A percentile compares a stretch with the other conserved stretches of the same genome.
phyloP scores from a whole-genome alignment of 768 basidiomycete species.

The Lactifluus rugatus region DNA sequence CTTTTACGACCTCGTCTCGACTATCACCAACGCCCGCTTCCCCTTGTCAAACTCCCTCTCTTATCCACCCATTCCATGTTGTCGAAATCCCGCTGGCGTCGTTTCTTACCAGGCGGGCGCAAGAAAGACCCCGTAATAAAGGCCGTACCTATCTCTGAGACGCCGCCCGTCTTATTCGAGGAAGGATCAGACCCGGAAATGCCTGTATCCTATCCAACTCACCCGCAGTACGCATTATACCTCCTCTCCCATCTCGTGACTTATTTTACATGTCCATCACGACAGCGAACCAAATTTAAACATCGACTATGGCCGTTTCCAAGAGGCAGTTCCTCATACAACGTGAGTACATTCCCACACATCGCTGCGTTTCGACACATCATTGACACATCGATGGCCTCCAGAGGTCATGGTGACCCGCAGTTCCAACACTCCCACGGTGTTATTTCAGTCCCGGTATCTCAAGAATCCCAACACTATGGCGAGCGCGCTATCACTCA shows the following conservation, averaged over 20 bases:
- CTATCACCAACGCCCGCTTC: neutral
- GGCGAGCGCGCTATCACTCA: slow-evolving; percentile 16
- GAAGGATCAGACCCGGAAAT: slow-evolving; percentile 6
- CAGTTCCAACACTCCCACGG: neutral
- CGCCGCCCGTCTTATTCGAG: neutral
- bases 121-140: slow-evolving; percentile 7
- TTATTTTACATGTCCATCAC: neutral
- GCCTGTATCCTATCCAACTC: neutral
- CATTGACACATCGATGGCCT: neutral
- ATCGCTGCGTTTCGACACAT: neutral
- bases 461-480: slow-evolving; percentile 13
- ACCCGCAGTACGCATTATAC: neutral
- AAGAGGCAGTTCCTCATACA: slow-evolving; percentile 9
- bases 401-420: neutral
- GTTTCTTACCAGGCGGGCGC: slow-evolving; percentile 11
- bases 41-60: neutral
- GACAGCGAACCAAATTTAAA: slow-evolving; percentile 13
- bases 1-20: neutral
- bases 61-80: neutral
- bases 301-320: slow-evolving; percentile 18
- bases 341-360: neutral
- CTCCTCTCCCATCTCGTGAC: neutral
- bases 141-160: slow-evolving; percentile 12
- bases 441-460: slow-evolving; percentile 1
- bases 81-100: slow-evolving; percentile 12